Base-by-base conservation (phyloP, 1,139 yeast species). In the Meyerozyma smithsonii region DNA sequence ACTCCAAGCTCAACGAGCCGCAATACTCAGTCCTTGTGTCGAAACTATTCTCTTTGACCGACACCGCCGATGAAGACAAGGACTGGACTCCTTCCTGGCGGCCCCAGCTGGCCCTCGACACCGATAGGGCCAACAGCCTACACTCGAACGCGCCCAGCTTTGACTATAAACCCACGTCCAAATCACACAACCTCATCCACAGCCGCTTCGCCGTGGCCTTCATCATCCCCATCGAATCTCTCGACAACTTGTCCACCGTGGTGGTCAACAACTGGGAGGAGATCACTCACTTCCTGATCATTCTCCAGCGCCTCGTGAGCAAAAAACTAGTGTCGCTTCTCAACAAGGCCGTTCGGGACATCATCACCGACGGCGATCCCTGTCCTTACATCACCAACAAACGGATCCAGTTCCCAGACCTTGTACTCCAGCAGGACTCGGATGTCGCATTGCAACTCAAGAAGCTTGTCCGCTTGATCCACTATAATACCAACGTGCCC, bases 231-330 rank as follows among this genome's bases (percentile, higher is more conserved):
- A 49, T 75, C 8, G 69, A 67, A 8, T 52, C 62, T 5, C 37
- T 57, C 4, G 44, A 46, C 8, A 51, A 55, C 20, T 46, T 72
- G 6, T 58, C 62, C 32, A 78, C 73, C 37, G 62, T 69, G 5
- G 52, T 77, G 4, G 61, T 73, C 28, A 67, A 67, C 43, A 72
- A 73, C 47, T 77, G 81, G 81, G 61, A 62, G 17, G 77, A 70
- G 40, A 61, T 75, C 12, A 58, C 73, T 8, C 70, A 63, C 42
- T 71, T 59, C 37, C 48, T 74, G 35, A 55, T 69, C 2, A 44
- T 61, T 3, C 52, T 74, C 15, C 80, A 75, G 48, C 61, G 60
- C 37, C 39, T 60, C 6, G 60, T 74, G 8, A 54, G 60, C 20
- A 59, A 66, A 39, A 72, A 69, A 44, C 52, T 75, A 33, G 51